Percentiles rank a stretch among this genome's conserved stretches.
These are phyloP conservation scores for Curvularia eragrostidis DNA, from an alignment of 2,329 filamentous ascomycete species.

Conservation along the genomic window DNA sequence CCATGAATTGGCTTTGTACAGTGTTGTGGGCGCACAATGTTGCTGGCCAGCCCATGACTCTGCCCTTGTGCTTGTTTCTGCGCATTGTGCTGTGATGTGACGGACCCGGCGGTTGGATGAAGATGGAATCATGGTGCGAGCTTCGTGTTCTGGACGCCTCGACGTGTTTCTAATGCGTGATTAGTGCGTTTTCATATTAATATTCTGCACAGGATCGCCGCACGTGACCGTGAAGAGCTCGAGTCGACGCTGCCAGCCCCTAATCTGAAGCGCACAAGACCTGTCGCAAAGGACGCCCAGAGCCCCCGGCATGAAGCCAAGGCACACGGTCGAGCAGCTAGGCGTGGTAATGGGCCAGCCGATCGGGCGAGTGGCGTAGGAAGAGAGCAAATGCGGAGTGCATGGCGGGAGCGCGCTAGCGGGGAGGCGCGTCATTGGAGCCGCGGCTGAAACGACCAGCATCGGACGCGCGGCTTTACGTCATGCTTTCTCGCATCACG, in stretches of 20 bases:
- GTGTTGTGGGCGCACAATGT: background rate
- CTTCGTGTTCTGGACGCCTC: background rate
- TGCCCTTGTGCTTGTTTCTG: background rate
- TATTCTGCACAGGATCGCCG: background rate
- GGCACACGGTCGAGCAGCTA: background rate
- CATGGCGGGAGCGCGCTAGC: constrained; percentile 1
- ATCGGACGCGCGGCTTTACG: constrained; percentile 9
- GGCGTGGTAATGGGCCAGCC: background rate
- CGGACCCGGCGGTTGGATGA: background rate
- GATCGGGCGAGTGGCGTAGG: background rate
- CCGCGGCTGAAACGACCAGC: constrained; percentile 5
- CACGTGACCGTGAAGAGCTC: background rate
- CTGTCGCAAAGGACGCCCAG: background rate
- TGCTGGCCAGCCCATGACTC: background rate
- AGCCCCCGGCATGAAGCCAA: background rate
- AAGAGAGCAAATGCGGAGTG: constrained; percentile 5
- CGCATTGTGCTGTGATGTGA: background rate
- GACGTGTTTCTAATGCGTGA: background rate
- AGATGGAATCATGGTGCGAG: background rate
- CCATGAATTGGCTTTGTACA: background rate
- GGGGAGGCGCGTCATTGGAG: constrained; percentile 2
- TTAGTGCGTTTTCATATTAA: background rate
- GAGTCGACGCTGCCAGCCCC: background rate
- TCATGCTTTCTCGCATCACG: constrained; percentile 1
- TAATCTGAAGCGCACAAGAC: background rate